Percentiles rank a stretch among this genome's conserved stretches.
Evolutionary conservation across 2,329 filamentous ascomycete genomes (phyloP).

Genomic region (Dactylellina drechsleri): DNA sequence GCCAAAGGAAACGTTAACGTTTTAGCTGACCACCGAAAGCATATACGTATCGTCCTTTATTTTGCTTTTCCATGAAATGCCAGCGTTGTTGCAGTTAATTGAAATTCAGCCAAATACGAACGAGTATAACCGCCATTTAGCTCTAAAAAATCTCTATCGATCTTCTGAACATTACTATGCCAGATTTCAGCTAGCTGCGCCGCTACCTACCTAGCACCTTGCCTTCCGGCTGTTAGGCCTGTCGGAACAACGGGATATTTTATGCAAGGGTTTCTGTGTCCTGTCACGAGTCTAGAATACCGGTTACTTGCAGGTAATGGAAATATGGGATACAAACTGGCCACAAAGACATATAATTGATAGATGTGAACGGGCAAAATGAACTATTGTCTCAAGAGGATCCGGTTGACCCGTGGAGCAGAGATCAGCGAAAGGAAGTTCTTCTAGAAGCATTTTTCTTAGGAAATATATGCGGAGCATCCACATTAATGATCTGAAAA

Average conservation of each 20-base stretch:
- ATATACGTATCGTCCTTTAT: constrained; percentile 4
- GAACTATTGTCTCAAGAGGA: no score
- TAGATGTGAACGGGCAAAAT: neutral
- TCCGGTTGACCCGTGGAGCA: neutral
- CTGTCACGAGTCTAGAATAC: constrained; percentile 17
- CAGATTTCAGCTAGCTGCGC: constrained; percentile 27
- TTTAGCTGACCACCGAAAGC: neutral
- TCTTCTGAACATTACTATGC: constrained; percentile 12
- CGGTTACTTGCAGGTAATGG: neutral
- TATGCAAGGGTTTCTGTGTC: constrained; percentile 43
- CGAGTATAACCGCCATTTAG: constrained; percentile 19
- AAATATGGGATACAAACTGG: constrained; percentile 20
- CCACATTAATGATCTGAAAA: no score
- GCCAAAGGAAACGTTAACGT: constrained; percentile 1
- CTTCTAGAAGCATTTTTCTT: constrained; percentile 27
- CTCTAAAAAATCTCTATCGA: neutral
- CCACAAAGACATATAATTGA: constrained; percentile 9
- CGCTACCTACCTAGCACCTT: constrained; percentile 12
- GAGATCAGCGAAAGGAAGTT: constrained; percentile 18
- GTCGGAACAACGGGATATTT: constrained; percentile 43
- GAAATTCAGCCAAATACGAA: constrained; percentile 40
- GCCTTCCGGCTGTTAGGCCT: constrained; percentile 22
- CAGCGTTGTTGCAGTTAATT: constrained; percentile 4
- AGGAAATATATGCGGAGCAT: neutral
- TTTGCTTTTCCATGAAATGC: constrained; percentile 14